phyloP scores from a whole-genome alignment of 2,329 filamentous ascomycete genomes.

The Eurotiales sp. region DNA sequence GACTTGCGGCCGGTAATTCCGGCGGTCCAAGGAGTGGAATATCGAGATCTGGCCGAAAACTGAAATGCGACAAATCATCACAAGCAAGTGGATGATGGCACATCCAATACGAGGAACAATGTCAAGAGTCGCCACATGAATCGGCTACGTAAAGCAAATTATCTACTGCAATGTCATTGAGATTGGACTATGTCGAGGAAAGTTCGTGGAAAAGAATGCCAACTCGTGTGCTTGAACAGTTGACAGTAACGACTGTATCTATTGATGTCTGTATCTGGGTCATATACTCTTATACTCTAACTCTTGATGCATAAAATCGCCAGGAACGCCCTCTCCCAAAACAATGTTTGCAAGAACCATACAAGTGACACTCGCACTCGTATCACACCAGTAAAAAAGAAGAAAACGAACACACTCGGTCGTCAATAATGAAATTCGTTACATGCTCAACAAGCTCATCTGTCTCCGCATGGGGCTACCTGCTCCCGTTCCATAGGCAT shows the following conservation, averaged over 20 bases:
- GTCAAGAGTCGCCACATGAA: too few species aligned
- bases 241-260: not conserved
- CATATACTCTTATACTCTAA: not conserved
- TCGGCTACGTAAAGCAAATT: too few species aligned
- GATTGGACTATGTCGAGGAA: too few species aligned
- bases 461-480: conserved; percentile 67
- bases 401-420: not conserved
- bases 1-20: too few species aligned
- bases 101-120: too few species aligned
- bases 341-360: not conserved
- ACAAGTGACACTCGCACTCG: not conserved
- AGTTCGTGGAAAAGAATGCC: too few species aligned
- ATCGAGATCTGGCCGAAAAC: not conserved
- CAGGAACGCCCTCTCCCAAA: not conserved
- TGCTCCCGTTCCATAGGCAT: conserved; percentile 49
- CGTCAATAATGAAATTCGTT: conserved; percentile 11
- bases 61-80: too few species aligned
- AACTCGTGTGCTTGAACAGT: not conserved
- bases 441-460: conserved; percentile 69
- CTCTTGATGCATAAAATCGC: not conserved
- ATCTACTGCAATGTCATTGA: too few species aligned
- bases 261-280: too few species aligned
- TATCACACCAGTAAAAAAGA: not conserved
- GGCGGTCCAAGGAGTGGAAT: not conserved
- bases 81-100: too few species aligned